Base-by-base conservation (phyloP, 768 basidiomycete species). In the Lactarius tabidus region DNA sequence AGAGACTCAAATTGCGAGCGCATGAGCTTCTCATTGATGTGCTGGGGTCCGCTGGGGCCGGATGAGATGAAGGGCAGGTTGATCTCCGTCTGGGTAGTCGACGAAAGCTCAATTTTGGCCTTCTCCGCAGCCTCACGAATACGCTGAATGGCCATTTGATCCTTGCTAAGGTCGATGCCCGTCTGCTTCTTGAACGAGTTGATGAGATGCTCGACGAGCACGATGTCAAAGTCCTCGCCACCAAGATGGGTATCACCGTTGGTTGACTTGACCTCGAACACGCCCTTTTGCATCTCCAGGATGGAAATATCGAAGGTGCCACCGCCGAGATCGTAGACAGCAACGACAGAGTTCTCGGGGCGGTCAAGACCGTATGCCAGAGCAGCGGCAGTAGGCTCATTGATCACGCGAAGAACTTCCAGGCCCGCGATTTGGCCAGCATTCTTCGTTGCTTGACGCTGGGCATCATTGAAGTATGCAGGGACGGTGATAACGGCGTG, bases 261-360 rank as follows among this genome's bases (percentile, higher is more conserved):
- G 62, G 97, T 99, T 0, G 97, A 98, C 82, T 98, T 99, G 75
- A 99, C 97, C 78, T 98, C 97, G 77, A 98, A 99, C 12, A 99
- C 95, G 72, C 96, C 97, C 78, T 97, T 95, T 78, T 98, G 94
- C 94, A 98, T 98, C 80, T 98, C 95, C 62, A 99, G 82, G 70
- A 99, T 95, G 33, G 97, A 99, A 73, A 99, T 94, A 93, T 98
- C 96, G 77, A 98, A 98, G 28, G 96, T 98, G 63, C 96, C 96
- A 72, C 96, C 96, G 71, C 96, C 96, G 36, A 98, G 84, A 82
- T 99, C 97, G 75, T 98, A 99, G 64, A 99, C 97, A 51, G 97
- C 97, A 71, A 99, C 95, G 74, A 97, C 82, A 23, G 91, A 91
- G 54, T 91, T 88, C 56, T 87, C 81, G 0, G 75, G 67, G 56